Evolutionary conservation across 148 eudicot species (phyloP).

Genomic region (Rhododendron vialii): DNA sequence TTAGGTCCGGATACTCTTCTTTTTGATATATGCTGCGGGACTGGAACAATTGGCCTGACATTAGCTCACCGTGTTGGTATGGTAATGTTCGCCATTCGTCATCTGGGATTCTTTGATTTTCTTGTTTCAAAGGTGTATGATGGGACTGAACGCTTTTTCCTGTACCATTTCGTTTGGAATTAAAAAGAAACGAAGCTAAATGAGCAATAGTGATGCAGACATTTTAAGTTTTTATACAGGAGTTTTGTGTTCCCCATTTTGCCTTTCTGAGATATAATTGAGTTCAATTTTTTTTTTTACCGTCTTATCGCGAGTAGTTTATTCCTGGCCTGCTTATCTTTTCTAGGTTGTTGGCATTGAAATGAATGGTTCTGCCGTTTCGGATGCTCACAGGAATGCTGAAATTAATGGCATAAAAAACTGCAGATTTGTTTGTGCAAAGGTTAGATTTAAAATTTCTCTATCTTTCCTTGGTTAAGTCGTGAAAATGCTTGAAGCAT

Average conservation of each 20-base stretch:
- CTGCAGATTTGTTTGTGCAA: slow-evolving; percentile 83
- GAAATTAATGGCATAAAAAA: slow-evolving; percentile 86
- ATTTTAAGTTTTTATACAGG: neutral
- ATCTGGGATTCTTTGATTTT: slow-evolving; percentile 12
- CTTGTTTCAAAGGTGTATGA: neutral
- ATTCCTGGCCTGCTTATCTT: slow-evolving; percentile 6
- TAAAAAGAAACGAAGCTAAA: neutral
- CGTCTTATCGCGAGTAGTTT: neutral
- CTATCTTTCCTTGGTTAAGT: neutral
- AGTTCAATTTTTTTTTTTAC: neutral
- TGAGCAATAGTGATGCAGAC: neutral
- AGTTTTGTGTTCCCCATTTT: neutral
- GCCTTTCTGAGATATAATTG: neutral
- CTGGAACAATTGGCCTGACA: slow-evolving; percentile 95
- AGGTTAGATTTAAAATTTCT: slow-evolving; percentile 39
- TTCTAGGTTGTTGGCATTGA: slow-evolving; percentile 93
- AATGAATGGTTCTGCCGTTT: slow-evolving; percentile 98
- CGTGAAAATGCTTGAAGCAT: neutral
- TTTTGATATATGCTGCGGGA: slow-evolving; percentile 94
- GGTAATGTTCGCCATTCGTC: slow-evolving; percentile 45
- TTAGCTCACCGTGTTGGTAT: slow-evolving; percentile 92
- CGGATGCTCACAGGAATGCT: slow-evolving; percentile 85
- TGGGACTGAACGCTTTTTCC: neutral
- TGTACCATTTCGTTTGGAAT: neutral
- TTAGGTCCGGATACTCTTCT: slow-evolving; percentile 82